Evolutionary conservation across 306 rosid genomes (phyloP).

Genomic region (Quillaja saponaria): DNA sequence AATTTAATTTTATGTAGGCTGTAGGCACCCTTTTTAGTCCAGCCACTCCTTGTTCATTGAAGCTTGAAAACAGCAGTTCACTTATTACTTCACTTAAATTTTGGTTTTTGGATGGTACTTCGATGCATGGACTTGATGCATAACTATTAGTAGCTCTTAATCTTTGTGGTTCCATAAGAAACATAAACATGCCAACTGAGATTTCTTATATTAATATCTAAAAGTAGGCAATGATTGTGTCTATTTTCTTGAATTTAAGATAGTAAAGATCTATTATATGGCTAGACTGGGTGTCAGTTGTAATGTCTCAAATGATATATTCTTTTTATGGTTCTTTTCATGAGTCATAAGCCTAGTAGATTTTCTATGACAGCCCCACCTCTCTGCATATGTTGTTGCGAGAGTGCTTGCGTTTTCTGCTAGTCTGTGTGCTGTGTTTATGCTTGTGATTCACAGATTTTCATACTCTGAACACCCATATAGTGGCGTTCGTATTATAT

Average conservation of each 20-base stretch:
- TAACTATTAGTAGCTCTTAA: slow-evolving; percentile 6
- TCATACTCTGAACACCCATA: slow-evolving; percentile 17
- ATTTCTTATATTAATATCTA: no score
- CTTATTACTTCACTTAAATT: no score
- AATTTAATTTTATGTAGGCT: slow-evolving; percentile 5
- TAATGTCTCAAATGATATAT: no score
- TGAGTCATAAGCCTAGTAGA: slow-evolving; percentile 8
- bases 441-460: slow-evolving; percentile 7
- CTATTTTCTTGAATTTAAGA: not conserved
- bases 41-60: not conserved
- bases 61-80: not conserved
- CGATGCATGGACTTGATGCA: not conserved
- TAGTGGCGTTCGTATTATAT: slow-evolving; percentile 10
- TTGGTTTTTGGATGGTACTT: not conserved
- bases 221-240: no score
- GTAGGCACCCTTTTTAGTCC: not conserved
- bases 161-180: not conserved
- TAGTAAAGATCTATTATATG: slow-evolving; percentile 14
- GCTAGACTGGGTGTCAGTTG: no score
- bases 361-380: no score
- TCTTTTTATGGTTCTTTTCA: slow-evolving; percentile 20
- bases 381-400: no score
- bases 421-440: not conserved
- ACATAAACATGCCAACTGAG: no score
- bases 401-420: no score